A percentile compares a stretch with the other conserved stretches of the same genome.
phyloP scores from a whole-genome alignment of 1,284 basidiomycete species.

The Papiliotrema laurentii region DNA sequence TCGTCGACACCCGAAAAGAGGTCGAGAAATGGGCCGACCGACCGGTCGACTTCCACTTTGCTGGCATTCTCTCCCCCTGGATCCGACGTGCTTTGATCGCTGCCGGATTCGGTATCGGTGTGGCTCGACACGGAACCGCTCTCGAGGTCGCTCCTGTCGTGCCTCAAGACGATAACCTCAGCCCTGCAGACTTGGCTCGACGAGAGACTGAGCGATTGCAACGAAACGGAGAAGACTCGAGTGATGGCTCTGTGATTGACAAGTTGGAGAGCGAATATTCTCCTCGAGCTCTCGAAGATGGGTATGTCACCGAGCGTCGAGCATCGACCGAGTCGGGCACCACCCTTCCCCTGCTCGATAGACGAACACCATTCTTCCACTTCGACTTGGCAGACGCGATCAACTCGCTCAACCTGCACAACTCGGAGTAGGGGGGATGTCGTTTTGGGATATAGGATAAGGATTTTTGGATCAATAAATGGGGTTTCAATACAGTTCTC shows the following conservation, averaged over 20 bases:
- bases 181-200: conserved; percentile 13
- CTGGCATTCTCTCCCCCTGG: conserved; percentile 80
- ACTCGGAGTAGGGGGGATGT: neutral
- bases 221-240: neutral
- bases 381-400: conserved; percentile 47
- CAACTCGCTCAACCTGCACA: conserved; percentile 21
- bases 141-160: conserved; percentile 71
- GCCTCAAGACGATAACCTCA: conserved; percentile 43
- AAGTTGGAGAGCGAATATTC: neutral
- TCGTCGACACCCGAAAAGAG: conserved; percentile 82
- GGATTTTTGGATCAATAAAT: too few relatives aligned
- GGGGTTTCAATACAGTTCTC: too few relatives aligned
- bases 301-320: conserved; percentile 9
- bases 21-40: conserved; percentile 82
- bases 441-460: too few relatives aligned
- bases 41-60: conserved; percentile 65
- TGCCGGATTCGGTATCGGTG: conserved; percentile 69
- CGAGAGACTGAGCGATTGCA: conserved; percentile 16
- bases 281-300: neutral
- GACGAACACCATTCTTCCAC: conserved; percentile 48
- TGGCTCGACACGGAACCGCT: conserved; percentile 48
- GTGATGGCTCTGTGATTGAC: neutral
- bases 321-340: neutral
- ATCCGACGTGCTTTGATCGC: conserved; percentile 82
- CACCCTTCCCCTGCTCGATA: conserved; percentile 32